Evolutionary conservation across 441 rosid species (phyloP), one percentile per base, ranked within the genome.

Genomic region (Syzygium syzygioides): DNA sequence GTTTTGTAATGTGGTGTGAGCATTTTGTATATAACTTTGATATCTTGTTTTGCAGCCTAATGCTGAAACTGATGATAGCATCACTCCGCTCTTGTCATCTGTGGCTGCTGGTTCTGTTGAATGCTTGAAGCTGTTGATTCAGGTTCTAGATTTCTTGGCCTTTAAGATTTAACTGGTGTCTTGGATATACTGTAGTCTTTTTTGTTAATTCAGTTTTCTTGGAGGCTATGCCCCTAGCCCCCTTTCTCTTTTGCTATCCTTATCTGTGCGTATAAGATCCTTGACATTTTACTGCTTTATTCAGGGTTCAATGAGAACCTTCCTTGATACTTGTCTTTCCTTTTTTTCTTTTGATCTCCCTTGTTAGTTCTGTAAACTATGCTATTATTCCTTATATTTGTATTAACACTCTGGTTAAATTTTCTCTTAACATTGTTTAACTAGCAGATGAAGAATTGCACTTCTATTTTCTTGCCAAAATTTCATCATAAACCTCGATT

Each of bases 51-150:
- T 94, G 93, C 97, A 96, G 99, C 97, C 98, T 53, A 96, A 95
- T 91, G 94, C 94, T 53, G 98, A 94, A 93, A 98, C 98, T 30
- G 99, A 96, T 91, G 99, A 98, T 92, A 84, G 89, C 90, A 92
- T 96, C 90, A 96, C 99, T 25, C 99, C 99, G 20, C 80, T 96
- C 85, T 88, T 98, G 92, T 96, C 99, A 55, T 95, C 98, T 34
- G 99, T 98, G 2, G 99, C 99, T 41, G 99, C 99, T 7, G 95
- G 95, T 91, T 98, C 99, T 89, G 89, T 95, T 45, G 90, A 96
- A 66, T 95, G 98, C 93, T 87, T 94, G 89, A 98, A 96, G 88
- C 92, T 93, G 90, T 90, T 98, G 89, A 92, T 96, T 90, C 94
- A 98, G 99, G 99, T 95, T 86, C 59, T 79, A 19, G 88, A 64